Conservation (phyloP, 805 yeast genomes). For the Wickerhamiella alocasiicola region DNA sequence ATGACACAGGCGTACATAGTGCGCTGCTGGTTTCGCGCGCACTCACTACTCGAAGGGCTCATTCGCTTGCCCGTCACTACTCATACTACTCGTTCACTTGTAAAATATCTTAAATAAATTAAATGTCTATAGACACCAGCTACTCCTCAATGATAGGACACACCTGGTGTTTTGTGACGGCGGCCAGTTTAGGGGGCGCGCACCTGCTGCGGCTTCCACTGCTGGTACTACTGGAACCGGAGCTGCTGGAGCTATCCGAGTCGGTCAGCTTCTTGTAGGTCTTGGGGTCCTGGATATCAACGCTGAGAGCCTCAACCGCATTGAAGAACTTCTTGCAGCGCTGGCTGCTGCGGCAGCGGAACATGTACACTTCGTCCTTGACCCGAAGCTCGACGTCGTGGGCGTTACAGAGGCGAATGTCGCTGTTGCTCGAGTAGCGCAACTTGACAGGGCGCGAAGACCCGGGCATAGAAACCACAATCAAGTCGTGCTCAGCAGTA, state of each 20-base stretch:
- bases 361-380: constrained; percentile 20
- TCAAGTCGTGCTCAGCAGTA: constrained; percentile 7
- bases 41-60: too few species aligned
- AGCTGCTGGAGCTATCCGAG: constrained; percentile 1
- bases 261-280: background rate
- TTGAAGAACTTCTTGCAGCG: constrained; percentile 17
- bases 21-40: too few species aligned
- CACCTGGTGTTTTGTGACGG: constrained; percentile 10
- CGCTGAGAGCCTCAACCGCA: constrained; percentile 14
- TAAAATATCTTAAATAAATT: background rate
- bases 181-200: constrained; percentile 7
- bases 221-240: constrained; percentile 7
- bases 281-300: constrained; percentile 12
- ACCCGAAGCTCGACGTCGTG: constrained; percentile 21
- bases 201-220: background rate
- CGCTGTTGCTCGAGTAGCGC: constrained; percentile 14
- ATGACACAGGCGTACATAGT: too few species aligned
- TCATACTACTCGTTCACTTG: too few species aligned
- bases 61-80: too few species aligned
- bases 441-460: constrained; percentile 8
- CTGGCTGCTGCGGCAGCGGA: constrained; percentile 20
- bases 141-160: constrained; percentile 19
- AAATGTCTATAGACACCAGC: background rate
- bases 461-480: constrained; percentile 9
- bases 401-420: constrained; percentile 17